Conservation (phyloP, 2,329 filamentous ascomycete species). For the Phaeophleospora eucalypticola region DNA sequence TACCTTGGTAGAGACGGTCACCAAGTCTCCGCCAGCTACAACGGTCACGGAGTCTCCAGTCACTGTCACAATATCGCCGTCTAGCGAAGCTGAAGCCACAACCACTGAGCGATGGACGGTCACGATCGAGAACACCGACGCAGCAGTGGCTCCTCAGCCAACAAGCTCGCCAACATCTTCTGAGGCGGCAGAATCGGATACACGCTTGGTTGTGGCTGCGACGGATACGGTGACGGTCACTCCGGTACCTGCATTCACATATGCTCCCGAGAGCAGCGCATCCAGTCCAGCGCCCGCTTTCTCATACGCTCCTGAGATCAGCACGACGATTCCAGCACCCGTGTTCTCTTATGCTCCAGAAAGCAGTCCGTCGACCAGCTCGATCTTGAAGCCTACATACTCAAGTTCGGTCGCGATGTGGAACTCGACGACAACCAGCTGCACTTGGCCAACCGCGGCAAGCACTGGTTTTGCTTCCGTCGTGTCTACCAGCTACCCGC, state of each 20-base stretch:
- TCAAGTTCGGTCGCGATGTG: not conserved
- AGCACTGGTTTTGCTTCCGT: not conserved
- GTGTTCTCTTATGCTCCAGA: constrained; percentile 1
- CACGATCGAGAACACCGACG: not conserved
- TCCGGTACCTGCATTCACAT: constrained; percentile 1
- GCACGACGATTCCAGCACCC: constrained; percentile 1
- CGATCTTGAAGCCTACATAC: not conserved
- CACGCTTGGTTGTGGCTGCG: not conserved
- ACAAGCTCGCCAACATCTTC: not conserved
- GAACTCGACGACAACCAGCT: constrained; percentile 2
- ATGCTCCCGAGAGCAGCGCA: not conserved
- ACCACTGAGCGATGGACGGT: constrained; percentile 4
- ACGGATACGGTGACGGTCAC: constrained; percentile 6
- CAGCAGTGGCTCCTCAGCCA: not conserved
- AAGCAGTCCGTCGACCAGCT: constrained; percentile 1
- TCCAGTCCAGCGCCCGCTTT: not conserved
- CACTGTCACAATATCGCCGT: constrained; percentile 4
- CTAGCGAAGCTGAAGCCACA: constrained; percentile 6
- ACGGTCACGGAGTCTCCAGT: constrained; percentile 9
- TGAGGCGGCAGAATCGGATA: not conserved
- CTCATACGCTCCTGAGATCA: not conserved
- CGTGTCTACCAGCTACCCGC: not conserved
- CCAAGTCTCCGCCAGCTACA: constrained; percentile 7
- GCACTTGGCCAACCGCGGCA: not conserved
- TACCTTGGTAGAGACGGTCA: constrained; percentile 3